phyloP scores from a whole-genome alignment of 2,329 filamentous ascomycete species.

The Lachnellula arida region DNA sequence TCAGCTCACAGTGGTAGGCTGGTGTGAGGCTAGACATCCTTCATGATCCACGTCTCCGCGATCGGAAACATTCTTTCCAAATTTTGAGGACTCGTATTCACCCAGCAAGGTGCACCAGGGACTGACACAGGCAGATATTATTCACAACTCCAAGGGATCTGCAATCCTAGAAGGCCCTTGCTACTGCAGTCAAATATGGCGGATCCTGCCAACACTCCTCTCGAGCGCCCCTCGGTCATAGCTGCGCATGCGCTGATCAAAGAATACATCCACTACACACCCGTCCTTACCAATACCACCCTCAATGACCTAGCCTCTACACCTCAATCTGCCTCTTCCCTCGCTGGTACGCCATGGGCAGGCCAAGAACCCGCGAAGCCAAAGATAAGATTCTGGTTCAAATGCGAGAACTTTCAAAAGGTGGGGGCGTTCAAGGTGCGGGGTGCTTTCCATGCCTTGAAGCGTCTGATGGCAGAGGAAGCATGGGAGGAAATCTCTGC shows the following conservation, averaged over 20 bases:
- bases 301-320: slow-evolving; percentile 71
- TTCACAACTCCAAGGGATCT: background rate
- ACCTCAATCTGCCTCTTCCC: slow-evolving; percentile 50
- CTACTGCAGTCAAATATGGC: slow-evolving; percentile 40
- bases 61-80: slow-evolving; percentile 16
- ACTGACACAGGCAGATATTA: background rate
- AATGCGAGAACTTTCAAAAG: slow-evolving; percentile 89
- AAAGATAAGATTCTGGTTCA: slow-evolving; percentile 76
- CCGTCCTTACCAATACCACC: slow-evolving; percentile 73
- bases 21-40: background rate
- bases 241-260: slow-evolving; percentile 69
- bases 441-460: slow-evolving; percentile 83
- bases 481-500: slow-evolving; percentile 49
- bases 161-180: background rate
- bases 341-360: slow-evolving; percentile 53
- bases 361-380: slow-evolving; percentile 57
- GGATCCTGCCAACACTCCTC: slow-evolving; percentile 50
- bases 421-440: slow-evolving; percentile 91
- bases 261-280: slow-evolving; percentile 75
- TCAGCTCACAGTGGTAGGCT: background rate
- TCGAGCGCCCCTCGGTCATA: slow-evolving; percentile 68
- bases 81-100: background rate
- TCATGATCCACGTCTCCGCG: slow-evolving; percentile 10
- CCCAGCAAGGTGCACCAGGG: background rate
- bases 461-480: slow-evolving; percentile 58